Percentiles rank a stretch among this genome's conserved stretches.
These are phyloP conservation scores for Hemerocallis citrina DNA, from an alignment of 106 monocot genomes.

Conservation along the genomic window DNA sequence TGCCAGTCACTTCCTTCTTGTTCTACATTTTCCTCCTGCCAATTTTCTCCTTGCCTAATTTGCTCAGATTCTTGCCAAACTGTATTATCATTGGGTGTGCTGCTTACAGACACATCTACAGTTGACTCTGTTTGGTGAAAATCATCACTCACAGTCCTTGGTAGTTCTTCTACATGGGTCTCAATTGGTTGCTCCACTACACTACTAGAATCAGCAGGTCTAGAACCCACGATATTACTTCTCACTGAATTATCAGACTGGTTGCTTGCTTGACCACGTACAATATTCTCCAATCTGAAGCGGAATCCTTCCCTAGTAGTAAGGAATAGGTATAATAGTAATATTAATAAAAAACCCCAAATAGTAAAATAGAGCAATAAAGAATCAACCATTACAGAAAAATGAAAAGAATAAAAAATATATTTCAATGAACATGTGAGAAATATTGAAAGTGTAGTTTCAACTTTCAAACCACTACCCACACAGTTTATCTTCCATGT, in stretches of 20 bases:
- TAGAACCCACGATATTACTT: constrained; percentile 9
- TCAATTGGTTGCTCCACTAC: constrained; percentile 15
- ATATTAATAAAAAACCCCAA: background rate
- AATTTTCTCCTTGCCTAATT: constrained; percentile 24
- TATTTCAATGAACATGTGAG: too few species aligned
- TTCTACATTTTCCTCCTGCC: constrained; percentile 31
- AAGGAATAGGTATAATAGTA: background rate
- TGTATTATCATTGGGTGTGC: constrained; percentile 12
- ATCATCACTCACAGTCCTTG: constrained; percentile 16
- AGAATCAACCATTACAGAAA: background rate
- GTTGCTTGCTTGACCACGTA: constrained; percentile 34
- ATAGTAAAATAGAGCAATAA: background rate
- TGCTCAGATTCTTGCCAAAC: constrained; percentile 18
- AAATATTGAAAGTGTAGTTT: too few species aligned
- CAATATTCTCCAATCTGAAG: constrained; percentile 45
- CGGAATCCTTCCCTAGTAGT: constrained; percentile 58
- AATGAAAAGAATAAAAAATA: too few species aligned
- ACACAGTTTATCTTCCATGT: too few species aligned
- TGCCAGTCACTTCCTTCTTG: constrained; percentile 29
- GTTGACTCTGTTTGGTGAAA: constrained; percentile 11
- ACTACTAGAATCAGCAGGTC: constrained; percentile 13
- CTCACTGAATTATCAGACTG: constrained; percentile 19
- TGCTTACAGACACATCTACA: constrained; percentile 10
- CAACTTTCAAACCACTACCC: too few species aligned
- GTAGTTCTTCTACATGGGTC: constrained; percentile 12